Percentiles rank a stretch among this genome's conserved stretches.
phyloP scores from a whole-genome alignment of 192 early-diverging fungal species.

The Dimargaris xerosporica region DNA sequence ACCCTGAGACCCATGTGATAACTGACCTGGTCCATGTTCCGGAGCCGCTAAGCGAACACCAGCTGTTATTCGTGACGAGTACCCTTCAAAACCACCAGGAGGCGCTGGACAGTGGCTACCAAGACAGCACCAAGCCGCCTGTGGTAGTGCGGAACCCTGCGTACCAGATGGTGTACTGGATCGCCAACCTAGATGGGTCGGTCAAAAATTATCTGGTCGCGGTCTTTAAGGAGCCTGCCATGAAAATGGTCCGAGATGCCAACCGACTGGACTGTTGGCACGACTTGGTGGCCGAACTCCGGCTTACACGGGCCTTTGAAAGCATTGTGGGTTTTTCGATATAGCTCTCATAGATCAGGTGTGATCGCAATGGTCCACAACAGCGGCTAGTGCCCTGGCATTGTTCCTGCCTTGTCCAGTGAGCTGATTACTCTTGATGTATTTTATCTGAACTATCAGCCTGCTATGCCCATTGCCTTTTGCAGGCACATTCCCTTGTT shows the following conservation, averaged over 20 bases:
- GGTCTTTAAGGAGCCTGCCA: background rate
- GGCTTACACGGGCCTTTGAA: background rate
- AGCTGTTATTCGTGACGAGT: background rate
- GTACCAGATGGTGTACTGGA: background rate
- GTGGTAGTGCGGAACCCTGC: background rate
- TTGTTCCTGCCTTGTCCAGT: too few species aligned
- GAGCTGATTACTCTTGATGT: too few species aligned
- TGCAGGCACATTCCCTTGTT: too few species aligned
- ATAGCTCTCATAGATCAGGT: too few species aligned
- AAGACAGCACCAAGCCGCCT: background rate
- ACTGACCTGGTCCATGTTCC: background rate
- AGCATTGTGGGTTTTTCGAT: too few species aligned
- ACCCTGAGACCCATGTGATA: background rate
- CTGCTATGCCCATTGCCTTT: too few species aligned
- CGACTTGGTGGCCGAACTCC: background rate
- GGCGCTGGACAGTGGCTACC: background rate
- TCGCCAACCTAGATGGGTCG: conserved; percentile 1
- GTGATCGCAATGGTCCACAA: too few species aligned
- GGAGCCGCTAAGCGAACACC: background rate
- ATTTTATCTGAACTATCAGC: too few species aligned
- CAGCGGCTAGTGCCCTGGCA: too few species aligned
- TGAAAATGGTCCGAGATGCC: background rate
- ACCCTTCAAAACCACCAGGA: background rate
- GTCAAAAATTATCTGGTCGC: conserved; percentile 7
- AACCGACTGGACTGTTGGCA: background rate